phyloP scores from a whole-genome alignment of 2,329 filamentous ascomycete genomes.

The Tricladium varicosporioides region DNA sequence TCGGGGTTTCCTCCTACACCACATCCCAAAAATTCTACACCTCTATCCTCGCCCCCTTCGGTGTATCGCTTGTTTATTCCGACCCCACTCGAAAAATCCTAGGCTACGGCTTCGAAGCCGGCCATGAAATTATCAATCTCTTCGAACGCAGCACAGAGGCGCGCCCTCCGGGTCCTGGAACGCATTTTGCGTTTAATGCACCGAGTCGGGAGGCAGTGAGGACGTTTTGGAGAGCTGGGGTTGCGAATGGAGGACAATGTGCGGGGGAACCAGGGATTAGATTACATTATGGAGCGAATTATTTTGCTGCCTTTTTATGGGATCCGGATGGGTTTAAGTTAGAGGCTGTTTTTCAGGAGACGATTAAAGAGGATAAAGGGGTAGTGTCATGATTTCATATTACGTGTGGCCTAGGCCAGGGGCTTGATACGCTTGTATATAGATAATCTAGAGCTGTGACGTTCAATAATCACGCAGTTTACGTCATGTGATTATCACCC shows the following conservation, averaged over 20 bases:
- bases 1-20: conserved; percentile 25
- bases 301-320: conserved; percentile 37
- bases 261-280: conserved; percentile 35
- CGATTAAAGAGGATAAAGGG: too few relatives aligned
- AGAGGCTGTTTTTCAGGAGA: conserved; percentile 34
- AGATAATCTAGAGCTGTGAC: too few relatives aligned
- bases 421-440: too few relatives aligned
- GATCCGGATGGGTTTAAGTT: conserved; percentile 36
- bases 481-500: too few relatives aligned
- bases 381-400: too few relatives aligned
- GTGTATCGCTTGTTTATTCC: conserved; percentile 33
- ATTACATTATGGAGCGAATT: conserved; percentile 32
- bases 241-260: conserved; percentile 30
- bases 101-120: conserved; percentile 31
- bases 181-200: conserved; percentile 37
- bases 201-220: conserved; percentile 30
- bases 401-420: too few relatives aligned
- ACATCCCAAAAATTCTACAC: conserved; percentile 34
- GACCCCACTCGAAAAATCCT: conserved; percentile 29
- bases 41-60: conserved; percentile 30
- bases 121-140: conserved; percentile 33
- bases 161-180: conserved; percentile 29
- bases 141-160: conserved; percentile 30
- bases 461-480: too few relatives aligned
- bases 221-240: conserved; percentile 32